phyloP scores from a whole-genome alignment of 163 green algal species.

The Chlamydomonas reinhardtii region DNA sequence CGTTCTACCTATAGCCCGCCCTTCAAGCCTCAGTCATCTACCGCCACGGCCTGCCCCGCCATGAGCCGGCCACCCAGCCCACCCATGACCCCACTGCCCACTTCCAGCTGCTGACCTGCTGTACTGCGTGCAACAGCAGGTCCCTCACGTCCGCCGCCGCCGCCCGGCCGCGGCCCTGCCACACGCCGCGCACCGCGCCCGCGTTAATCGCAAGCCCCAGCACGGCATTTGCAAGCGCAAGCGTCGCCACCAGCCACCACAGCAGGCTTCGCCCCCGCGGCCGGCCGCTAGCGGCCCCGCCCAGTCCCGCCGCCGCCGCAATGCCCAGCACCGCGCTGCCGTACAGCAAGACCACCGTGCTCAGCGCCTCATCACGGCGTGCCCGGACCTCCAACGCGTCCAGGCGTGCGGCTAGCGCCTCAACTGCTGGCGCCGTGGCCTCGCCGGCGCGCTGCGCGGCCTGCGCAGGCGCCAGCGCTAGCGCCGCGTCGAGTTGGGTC shows the following conservation, averaged over 20 bases:
- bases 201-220: slow-evolving; percentile 14
- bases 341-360: slow-evolving; percentile 43
- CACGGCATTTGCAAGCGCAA: slow-evolving; percentile 8
- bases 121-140: slow-evolving; percentile 1
- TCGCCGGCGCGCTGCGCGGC: slow-evolving; percentile 10
- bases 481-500: not conserved
- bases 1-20: no score
- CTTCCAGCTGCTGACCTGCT: not conserved
- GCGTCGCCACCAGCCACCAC: not conserved
- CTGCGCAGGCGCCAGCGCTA: slow-evolving; percentile 20
- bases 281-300: not conserved
- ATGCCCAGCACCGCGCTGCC: slow-evolving; percentile 23
- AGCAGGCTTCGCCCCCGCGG: not conserved
- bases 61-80: not conserved
- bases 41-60: not conserved
- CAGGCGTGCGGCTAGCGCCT: slow-evolving; percentile 14
- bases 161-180: not conserved
- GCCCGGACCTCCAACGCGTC: slow-evolving; percentile 7
- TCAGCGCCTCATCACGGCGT: not conserved
- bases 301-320: slow-evolving; percentile 1
- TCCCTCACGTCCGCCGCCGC: not conserved
- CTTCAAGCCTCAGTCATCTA: not conserved
- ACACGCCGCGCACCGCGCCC: not conserved
- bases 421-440: not conserved
- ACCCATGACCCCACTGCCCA: not conserved